phyloP scores from a whole-genome alignment of 768 basidiomycete species.

The Megacollybia marginata region DNA sequence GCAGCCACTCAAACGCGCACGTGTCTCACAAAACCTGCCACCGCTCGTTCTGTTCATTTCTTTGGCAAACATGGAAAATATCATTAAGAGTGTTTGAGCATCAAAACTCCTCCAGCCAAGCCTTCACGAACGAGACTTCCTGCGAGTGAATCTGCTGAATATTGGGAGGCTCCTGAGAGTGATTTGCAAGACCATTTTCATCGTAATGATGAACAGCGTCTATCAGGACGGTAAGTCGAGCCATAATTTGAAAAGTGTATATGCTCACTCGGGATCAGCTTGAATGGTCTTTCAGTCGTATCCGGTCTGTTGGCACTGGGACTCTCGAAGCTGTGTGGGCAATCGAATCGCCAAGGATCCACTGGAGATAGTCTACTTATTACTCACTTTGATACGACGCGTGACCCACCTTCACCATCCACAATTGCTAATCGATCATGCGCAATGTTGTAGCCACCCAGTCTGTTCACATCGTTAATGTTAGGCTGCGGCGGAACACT shows the following conservation, averaged over 20 bases:
- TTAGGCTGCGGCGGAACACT: slow-evolving; percentile 68
- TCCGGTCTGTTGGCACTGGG: slow-evolving; percentile 51
- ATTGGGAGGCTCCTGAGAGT: slow-evolving; percentile 59
- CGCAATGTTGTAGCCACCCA: slow-evolving; percentile 81
- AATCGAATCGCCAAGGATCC: slow-evolving; percentile 88
- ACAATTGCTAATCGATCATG: slow-evolving; percentile 82
- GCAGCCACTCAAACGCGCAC: no score
- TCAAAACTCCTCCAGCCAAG: slow-evolving; percentile 50
- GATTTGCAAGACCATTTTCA: slow-evolving; percentile 65
- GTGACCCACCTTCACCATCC: slow-evolving; percentile 62
- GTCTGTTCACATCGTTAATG: slow-evolving; percentile 69
- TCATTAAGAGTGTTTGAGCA: no score
- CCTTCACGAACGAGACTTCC: slow-evolving; percentile 70
- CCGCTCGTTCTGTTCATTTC: no score
- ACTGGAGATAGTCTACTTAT: slow-evolving; percentile 30
- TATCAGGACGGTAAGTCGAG: slow-evolving; percentile 14
- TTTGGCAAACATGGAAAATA: no score
- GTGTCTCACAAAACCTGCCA: no score
- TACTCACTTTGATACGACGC: neutral
- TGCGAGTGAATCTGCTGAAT: slow-evolving; percentile 78
- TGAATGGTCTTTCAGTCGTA: slow-evolving; percentile 72
- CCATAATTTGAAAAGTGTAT: neutral
- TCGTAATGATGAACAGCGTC: slow-evolving; percentile 71
- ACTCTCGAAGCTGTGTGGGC: slow-evolving; percentile 73
- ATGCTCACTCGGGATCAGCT: slow-evolving; percentile 72